Evolutionary conservation across 768 basidiomycete species (phyloP), one percentile per base, ranked within the genome.

Genomic region (Lentinula boryana): DNA sequence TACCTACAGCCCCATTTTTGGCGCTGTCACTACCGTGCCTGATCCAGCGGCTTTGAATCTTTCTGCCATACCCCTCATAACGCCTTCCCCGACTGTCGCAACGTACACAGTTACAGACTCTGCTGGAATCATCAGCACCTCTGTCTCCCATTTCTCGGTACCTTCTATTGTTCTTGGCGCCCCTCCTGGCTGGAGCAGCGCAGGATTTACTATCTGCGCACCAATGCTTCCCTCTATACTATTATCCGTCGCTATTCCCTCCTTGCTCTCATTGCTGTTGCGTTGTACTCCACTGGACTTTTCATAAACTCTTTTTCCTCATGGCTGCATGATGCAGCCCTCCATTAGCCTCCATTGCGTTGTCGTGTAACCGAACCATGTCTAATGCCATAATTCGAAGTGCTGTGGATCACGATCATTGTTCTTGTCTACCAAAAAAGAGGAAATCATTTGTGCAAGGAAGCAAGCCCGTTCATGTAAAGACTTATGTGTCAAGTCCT

Each of bases 1-100:
- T 70, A 90, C 89, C 3, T 93, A 93, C 67, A 75, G 71, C 38
- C 78, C 90, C 0, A 74, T 89, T 31, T 71, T 88, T 53, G 81
- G 74, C 18, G 66, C 71, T 61, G 72, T 63, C 63, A 75, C 63
- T 70, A 70, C 46, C 53, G 23, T 56, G 43, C 38, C 55, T 43
- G 55, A 56, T 41, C 13, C 55, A 27, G 38, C 55, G 5, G 43
- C 55, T 12, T 56, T 56, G 36, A 85, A 81, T 63, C 75, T 72
- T 32, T 80, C 86, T 1, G 83, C 78, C 6, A 71, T 93, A 10
- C 88, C 89, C 15, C 75, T 74, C 18, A 78, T 90, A 31, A 74
- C 75, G 36, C 81, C 83, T 4, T 63, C 75, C 5, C 80, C 82
- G 2, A 79, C 79, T 6, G 68, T 83, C 15, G 73, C 76, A 27